Percentiles rank a stretch among this genome's conserved stretches.
Evolutionary conservation across 1,139 yeast genomes (phyloP).

Genomic region (Debaryomyces sp.): DNA sequence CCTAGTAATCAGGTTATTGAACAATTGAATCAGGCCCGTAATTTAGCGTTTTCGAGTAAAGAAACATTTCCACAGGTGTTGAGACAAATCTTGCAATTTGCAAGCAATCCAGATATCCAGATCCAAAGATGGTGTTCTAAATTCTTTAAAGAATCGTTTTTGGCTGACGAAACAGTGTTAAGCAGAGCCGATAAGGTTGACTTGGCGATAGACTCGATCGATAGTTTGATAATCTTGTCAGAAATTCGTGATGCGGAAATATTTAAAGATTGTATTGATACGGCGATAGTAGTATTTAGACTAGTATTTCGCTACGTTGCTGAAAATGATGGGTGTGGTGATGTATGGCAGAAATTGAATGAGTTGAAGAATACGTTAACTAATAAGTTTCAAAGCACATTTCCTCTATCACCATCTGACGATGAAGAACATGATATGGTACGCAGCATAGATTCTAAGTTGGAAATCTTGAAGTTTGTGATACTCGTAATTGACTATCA

Average conservation of each 20-base stretch:
- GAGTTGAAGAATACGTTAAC: constrained; percentile 44
- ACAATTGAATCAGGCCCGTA: constrained; percentile 54
- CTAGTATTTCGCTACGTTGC: constrained; percentile 46
- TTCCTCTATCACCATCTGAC: constrained; percentile 49
- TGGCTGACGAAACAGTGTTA: constrained; percentile 29
- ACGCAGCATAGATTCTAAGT: constrained; percentile 57
- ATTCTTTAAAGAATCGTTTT: constrained; percentile 48
- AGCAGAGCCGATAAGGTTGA: constrained; percentile 40
- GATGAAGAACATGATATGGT: constrained; percentile 51
- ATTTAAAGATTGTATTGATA: constrained; percentile 37
- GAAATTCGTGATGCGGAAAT: constrained; percentile 31
- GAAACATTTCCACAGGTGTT: constrained; percentile 55
- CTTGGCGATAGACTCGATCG: constrained; percentile 44
- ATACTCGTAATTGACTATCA: constrained; percentile 74
- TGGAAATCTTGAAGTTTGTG: constrained; percentile 73
- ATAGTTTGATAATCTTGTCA: constrained; percentile 32
- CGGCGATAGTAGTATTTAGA: constrained; percentile 38
- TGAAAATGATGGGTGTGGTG: constrained; percentile 46
- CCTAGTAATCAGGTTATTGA: constrained; percentile 27
- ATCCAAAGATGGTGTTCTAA: constrained; percentile 51
- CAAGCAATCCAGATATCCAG: constrained; percentile 31
- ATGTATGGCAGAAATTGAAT: constrained; percentile 45
- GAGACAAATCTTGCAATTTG: constrained; percentile 52
- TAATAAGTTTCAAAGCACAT: constrained; percentile 36
- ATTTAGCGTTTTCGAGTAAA: constrained; percentile 48